Base-by-base conservation (phyloP, 805 yeast genomes). In the Cyberlindnera galapagoensis region DNA sequence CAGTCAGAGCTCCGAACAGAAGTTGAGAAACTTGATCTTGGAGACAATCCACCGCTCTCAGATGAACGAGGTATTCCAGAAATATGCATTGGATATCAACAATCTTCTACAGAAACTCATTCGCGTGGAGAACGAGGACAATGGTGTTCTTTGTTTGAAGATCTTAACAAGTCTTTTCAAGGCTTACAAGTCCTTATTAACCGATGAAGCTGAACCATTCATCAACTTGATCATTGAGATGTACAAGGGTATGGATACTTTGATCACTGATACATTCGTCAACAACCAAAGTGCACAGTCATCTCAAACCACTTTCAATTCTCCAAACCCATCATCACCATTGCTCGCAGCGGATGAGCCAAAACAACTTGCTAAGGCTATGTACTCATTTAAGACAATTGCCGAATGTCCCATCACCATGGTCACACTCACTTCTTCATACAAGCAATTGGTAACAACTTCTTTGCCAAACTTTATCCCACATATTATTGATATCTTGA, bases 351-450 rank as follows among this genome's bases (percentile, higher is more conserved):
- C 37, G 5, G 65, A 61, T 20, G 69, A 61, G 14, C 52, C 71
- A 7, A 76, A 76, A 37, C 62, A 69, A 3, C 63, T 87, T 33
- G 69, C 70, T 26, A 72, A 70, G 40, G 80, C 95, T 5, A 71
- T 84, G 71, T 67, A 56, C 43, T 87, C 97, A 1, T 90, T 92
- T 67, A 88, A 87, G 53, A 85, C 90, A 10, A 69, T 92, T 38
- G 84, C 95, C 0, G 99, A 92, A 56, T 88, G 97, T 53, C 99
- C 99, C 8, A 90, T 92, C 24, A 87, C 95, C 4, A 82, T 92
- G 79, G 98, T 92, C 4, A 76, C 95, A 7, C 64, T 94, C 32
- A 86, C 85, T 48, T 83, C 95, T 2, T 77, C 95, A 0, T 87
- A 88, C 60, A 85, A 87, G 52, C 75, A 74, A 21, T 59, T 86